A percentile compares a stretch with the other conserved stretches of the same genome.
Evolutionary conservation across 2,329 filamentous ascomycete genomes (phyloP).

Genomic region (Pseudovirgaria hyperparasitica): DNA sequence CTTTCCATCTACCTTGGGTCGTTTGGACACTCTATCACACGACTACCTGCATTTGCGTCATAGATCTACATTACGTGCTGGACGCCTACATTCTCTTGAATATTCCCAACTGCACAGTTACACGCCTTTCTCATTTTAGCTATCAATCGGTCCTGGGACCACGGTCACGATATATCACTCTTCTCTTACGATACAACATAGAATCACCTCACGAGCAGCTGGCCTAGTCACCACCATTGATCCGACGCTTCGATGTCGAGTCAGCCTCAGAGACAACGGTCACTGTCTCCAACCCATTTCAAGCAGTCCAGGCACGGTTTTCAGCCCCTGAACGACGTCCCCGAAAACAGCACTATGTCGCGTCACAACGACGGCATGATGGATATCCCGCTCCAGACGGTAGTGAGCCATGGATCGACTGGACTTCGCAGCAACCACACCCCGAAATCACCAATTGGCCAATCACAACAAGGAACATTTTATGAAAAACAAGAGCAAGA

Average conservation of each 20-base stretch:
- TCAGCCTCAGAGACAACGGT: neutral
- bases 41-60: no score
- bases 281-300: conserved; percentile 9
- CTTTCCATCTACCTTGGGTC: no score
- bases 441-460: no score
- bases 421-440: conserved; percentile 29
- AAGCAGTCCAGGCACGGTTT: conserved; percentile 23
- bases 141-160: no score
- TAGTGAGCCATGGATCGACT: conserved; percentile 35
- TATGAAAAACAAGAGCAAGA: conserved; percentile 22
- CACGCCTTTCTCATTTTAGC: no score
- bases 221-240: conserved; percentile 6
- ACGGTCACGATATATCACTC: no score
- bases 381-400: conserved; percentile 48
- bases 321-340: conserved; percentile 17
- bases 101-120: no score
- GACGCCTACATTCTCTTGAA: no score
- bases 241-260: conserved; percentile 1
- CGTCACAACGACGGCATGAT: conserved; percentile 41
- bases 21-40: no score
- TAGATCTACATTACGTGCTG: no score
- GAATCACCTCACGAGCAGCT: no score
- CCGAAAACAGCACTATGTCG: conserved; percentile 24
- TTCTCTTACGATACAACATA: no score
- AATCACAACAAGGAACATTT: conserved; percentile 15